A percentile compares a stretch with the other conserved stretches of the same genome.
phyloP scores from a whole-genome alignment of 495 filamentous ascomycete genomes.

The Aspergillus baeticus region DNA sequence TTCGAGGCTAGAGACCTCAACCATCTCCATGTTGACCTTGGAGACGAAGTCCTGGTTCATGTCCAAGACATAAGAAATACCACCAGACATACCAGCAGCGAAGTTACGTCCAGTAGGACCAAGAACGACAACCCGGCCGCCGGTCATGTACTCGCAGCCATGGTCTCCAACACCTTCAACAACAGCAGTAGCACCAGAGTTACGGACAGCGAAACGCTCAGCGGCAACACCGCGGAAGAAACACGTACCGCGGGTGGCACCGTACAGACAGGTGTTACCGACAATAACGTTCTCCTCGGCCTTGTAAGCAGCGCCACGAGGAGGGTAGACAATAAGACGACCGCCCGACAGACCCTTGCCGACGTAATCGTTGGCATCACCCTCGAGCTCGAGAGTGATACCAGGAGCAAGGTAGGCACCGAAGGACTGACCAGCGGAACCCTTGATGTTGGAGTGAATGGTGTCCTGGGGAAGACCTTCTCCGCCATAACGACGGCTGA shows the following conservation, averaged over 20 bases:
- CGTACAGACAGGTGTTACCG: conserved; percentile 97
- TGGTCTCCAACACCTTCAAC: conserved; percentile 98
- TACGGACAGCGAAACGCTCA: conserved; percentile 96
- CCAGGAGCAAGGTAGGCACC: conserved; percentile 94
- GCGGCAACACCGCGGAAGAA: conserved; percentile 99
- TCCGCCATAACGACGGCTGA: conserved; percentile 91
- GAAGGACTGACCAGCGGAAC: conserved; percentile 98
- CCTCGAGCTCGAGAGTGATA: conserved; percentile 94
- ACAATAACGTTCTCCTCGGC: conserved; percentile 97
- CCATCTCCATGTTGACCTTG: conserved; percentile 99
- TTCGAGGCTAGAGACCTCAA: conserved; percentile 84
- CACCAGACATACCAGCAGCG: conserved; percentile 98
- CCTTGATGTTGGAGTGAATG: conserved; percentile 95
- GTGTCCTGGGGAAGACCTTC: conserved; percentile 90
- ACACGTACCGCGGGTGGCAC: conserved; percentile 87
- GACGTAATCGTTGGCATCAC: conserved; percentile 97
- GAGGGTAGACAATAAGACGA: conserved; percentile 94
- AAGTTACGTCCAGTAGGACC: conserved; percentile 98
- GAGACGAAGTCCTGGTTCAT: conserved; percentile 87
- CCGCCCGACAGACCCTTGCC: conserved; percentile 97
- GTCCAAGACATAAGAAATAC: conserved; percentile 96
- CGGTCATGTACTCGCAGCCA: conserved; percentile 99
- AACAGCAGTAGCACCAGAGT: conserved; percentile 94
- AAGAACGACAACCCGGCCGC: conserved; percentile 86
- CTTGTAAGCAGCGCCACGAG: conserved; percentile 89